Evolutionary conservation across 306 rosid genomes (phyloP).

Genomic region (Cicer judaicum): DNA sequence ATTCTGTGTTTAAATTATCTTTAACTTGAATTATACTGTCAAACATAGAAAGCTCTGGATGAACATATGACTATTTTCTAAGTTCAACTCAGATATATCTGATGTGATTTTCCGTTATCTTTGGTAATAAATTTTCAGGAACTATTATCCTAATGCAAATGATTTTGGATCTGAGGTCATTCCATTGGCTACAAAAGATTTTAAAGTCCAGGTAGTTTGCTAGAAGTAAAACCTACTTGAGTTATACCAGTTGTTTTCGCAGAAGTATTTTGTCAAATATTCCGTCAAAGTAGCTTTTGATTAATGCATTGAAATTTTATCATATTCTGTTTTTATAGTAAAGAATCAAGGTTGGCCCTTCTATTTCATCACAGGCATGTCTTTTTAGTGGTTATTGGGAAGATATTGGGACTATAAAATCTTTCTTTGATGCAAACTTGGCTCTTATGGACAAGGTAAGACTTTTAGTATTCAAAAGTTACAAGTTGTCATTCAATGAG

Average conservation of each 20-base stretch:
- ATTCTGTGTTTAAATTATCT: neutral
- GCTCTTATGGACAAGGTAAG: constrained; percentile 60
- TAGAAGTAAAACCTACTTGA: neutral
- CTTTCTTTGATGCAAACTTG: constrained; percentile 63
- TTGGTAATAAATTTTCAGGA: constrained; percentile 42
- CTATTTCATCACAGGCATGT: constrained; percentile 52
- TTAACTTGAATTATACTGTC: neutral
- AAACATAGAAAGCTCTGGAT: constrained; percentile 10
- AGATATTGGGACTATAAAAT: constrained; percentile 64
- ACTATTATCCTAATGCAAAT: constrained; percentile 55
- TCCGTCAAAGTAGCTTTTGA: constrained; percentile 22
- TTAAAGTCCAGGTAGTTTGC: constrained; percentile 56
- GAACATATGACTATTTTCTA: neutral
- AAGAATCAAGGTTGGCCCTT: constrained; percentile 37
- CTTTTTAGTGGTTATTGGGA: constrained; percentile 64
- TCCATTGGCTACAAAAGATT: constrained; percentile 59
- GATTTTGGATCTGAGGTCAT: constrained; percentile 65
- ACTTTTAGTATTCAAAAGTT: constrained; percentile 32
- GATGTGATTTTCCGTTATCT: constrained; percentile 15
- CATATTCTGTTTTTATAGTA: constrained; percentile 20
- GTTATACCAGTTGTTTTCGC: constrained; percentile 13
- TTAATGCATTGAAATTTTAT: constrained; percentile 24
- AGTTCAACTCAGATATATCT: constrained; percentile 1
- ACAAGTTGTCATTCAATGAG: constrained; percentile 13
- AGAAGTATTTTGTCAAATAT: constrained; percentile 14